Base-by-base conservation (phyloP, 108 stramenopile genomes). In the Cyclotella distinguenda region DNA sequence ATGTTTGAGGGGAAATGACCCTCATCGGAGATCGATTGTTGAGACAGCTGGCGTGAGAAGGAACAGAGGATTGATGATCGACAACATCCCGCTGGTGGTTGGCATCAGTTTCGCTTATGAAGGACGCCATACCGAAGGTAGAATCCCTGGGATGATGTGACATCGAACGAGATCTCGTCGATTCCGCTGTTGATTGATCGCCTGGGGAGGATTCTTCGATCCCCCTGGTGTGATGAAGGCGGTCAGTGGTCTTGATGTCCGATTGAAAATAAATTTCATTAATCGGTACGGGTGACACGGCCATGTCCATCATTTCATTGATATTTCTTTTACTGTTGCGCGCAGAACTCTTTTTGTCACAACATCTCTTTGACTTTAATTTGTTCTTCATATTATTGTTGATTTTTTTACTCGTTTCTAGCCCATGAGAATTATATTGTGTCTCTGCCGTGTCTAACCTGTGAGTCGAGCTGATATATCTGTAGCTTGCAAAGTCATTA, bases 361-460 rank as follows among this genome's bases (percentile, higher is more conserved):
- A 30, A 39, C 50, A 19, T 61, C 58, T 76, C 52, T 64, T 76
- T 19, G 66, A 62, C 26, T 68, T 68, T n/a, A n/a, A n/a, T n/a
- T n/a, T n/a, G n/a, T n/a, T n/a, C n/a, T n/a, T n/a, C n/a, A n/a
- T n/a, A n/a, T n/a, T n/a, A n/a, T n/a, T n/a, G n/a, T n/a, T n/a
- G n/a, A n/a, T n/a, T n/a, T n/a, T n/a, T n/a, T n/a, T n/a, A n/a
- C n/a, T n/a, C n/a, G n/a, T n/a, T n/a, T n/a, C n/a, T n/a, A n/a
- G n/a, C n/a, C n/a, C n/a, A n/a, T n/a, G n/a, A n/a, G n/a, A n/a
- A n/a, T n/a, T n/a, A n/a, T n/a, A n/a, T n/a, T n/a, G n/a, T n/a
- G n/a, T n/a, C n/a, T n/a, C n/a, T n/a, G n/a, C n/a, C n/a, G n/a
- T n/a, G n/a, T n/a, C n/a, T n/a, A n/a, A n/a, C n/a, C n/a, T n/a